Conservation (phyloP, 2,329 filamentous ascomycete genomes). For the Exophiala viscosa region DNA sequence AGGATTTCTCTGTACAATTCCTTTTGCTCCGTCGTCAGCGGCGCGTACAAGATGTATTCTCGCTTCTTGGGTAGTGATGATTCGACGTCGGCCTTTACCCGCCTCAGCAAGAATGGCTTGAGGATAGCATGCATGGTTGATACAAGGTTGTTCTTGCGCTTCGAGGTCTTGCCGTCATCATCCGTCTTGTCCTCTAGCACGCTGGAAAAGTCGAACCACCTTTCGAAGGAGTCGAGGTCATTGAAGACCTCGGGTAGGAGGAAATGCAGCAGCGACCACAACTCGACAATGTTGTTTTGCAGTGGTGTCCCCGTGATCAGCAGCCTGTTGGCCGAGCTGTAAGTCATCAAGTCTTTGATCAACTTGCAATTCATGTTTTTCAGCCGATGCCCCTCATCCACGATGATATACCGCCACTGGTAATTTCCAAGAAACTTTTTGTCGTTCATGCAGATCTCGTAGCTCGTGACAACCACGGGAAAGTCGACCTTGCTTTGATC, state of each 20-base stretch:
- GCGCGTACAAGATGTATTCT: conserved; percentile 92
- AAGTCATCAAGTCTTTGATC: conserved; percentile 82
- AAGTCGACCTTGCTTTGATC: conserved; percentile 69
- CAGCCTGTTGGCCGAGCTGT: conserved; percentile 83
- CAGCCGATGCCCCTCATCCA: conserved; percentile 95
- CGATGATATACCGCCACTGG: conserved; percentile 96
- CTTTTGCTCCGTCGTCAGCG: conserved; percentile 83
- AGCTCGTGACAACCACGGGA: conserved; percentile 88
- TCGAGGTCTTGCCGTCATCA: conserved; percentile 68
- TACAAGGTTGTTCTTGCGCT: conserved; percentile 71
- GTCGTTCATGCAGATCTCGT: conserved; percentile 93
- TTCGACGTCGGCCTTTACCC: conserved; percentile 91
- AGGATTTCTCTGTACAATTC: conserved; percentile 85
- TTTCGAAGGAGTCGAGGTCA: conserved; percentile 86
- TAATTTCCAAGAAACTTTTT: conserved; percentile 75
- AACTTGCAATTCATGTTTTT: conserved; percentile 95
- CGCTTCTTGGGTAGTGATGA: conserved; percentile 89
- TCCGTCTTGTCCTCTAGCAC: conserved; percentile 78
- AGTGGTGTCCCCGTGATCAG: conserved; percentile 92
- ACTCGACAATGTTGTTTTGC: conserved; percentile 90
- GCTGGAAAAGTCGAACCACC: conserved; percentile 96
- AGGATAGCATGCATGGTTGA: conserved; percentile 89
- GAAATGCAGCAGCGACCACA: conserved; percentile 95
- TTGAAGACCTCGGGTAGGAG: conserved; percentile 89
- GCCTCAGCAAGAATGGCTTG: conserved; percentile 81